Conservation (phyloP, 148 eudicot species). For the Fagopyrum homotropicum region DNA sequence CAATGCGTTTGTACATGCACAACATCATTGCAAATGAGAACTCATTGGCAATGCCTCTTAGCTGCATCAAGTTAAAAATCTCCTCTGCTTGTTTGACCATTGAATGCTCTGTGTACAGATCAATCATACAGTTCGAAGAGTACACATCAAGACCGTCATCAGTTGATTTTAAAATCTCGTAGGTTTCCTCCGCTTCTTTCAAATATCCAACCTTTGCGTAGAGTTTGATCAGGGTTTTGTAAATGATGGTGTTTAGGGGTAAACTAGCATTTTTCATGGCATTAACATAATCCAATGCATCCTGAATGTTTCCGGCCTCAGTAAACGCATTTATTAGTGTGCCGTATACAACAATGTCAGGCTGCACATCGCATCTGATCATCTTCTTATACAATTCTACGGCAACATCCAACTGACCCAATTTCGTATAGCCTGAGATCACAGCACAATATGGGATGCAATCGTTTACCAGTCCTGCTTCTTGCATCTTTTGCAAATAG, state of each 20-base stretch:
- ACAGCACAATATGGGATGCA: constrained; percentile 78
- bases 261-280: constrained; percentile 45
- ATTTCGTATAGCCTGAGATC: constrained; percentile 64
- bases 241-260: constrained; percentile 54
- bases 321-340: constrained; percentile 73
- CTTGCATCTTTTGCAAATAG: constrained; percentile 71
- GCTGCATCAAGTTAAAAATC: constrained; percentile 42
- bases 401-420: constrained; percentile 57
- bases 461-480: constrained; percentile 46
- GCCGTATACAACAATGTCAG: constrained; percentile 78
- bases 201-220: constrained; percentile 77
- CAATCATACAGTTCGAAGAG: constrained; percentile 84
- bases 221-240: constrained; percentile 69
- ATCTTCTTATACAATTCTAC: constrained; percentile 53
- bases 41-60: constrained; percentile 67
- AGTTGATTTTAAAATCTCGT: constrained; percentile 40
- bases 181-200: constrained; percentile 66
- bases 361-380: constrained; percentile 46
- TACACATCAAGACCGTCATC: constrained; percentile 47
- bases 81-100: constrained; percentile 72
- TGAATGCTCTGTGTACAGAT: constrained; percentile 58
- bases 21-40: constrained; percentile 91
- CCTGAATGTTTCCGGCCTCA: constrained; percentile 58
- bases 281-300: constrained; percentile 41
- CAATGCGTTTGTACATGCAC: constrained; percentile 79